Evolutionary conservation across 2,329 filamentous ascomycete genomes (phyloP), one percentile per base, ranked within the genome.

Genomic region (Boeremia lycopersici): DNA sequence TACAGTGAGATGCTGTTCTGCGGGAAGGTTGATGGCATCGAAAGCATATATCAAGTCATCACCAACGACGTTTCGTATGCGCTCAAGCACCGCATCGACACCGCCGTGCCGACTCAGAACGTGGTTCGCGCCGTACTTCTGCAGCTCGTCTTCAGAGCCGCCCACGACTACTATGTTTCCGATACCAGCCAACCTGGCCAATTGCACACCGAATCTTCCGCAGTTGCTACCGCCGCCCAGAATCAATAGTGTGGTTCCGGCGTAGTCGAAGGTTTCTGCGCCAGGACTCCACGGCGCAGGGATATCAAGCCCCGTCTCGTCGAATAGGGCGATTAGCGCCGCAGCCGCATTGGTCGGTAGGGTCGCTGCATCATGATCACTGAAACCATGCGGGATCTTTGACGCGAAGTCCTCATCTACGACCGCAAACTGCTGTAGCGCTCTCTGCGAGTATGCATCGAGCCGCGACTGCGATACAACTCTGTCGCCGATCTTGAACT

Each of bases 401-500:
- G 38, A 41, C n/a, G 38, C 19, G 7, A 41, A 41, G 10, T 41
- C 25, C n/a, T 41, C 38, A 12, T 41, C 12, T 13, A 41, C 25
- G 13, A 41, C 19, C n/a, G 38, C 33, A 26, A n/a, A 46, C 25
- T 36, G 43, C 25, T 46, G 43, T 13, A 36, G 15, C 12, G 19
- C 33, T 10, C 19, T 46, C n/a, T 46, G 43, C 6, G 13, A 4
- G 17, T 46, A 13, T 1, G 23, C 43, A 26, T 26, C 33, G 5
- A 46, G 25, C 2, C 23, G 8, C 19, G 33, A 46, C 19, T 46
- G 43, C 6, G 43, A 36, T 5, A 48, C 28, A 13, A 48, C 15
- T 2, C 35, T 31, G 64, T 87, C 84, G n/a, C 85, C 85, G 38
- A 78, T 72, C 61, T 79, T 77, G 75, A 84, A 85, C 26, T 76